Evolutionary conservation across 768 basidiomycete genomes (phyloP).

Genomic region (Trametes maxima): DNA sequence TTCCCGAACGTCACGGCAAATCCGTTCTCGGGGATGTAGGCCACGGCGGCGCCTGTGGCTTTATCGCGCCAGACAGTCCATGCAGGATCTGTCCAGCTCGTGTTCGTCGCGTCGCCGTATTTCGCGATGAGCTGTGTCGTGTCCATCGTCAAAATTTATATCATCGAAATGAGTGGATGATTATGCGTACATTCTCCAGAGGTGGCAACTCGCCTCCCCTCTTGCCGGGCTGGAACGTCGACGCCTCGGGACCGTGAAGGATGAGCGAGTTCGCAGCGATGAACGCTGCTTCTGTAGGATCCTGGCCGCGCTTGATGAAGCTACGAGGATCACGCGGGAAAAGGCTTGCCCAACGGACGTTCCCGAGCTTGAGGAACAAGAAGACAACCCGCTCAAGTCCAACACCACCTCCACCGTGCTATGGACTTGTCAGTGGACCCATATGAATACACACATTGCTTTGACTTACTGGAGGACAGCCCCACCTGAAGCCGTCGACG

Average conservation of each 20-base stretch:
- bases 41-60: constrained; percentile 59
- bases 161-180: not conserved
- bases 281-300: constrained; percentile 29
- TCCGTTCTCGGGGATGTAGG: constrained; percentile 54
- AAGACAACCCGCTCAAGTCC: constrained; percentile 94
- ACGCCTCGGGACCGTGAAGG: constrained; percentile 33
- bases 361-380: constrained; percentile 95
- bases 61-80: constrained; percentile 53
- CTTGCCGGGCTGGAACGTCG: constrained; percentile 30
- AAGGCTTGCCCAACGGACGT: constrained; percentile 87
- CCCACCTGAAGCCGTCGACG: constrained; percentile 91
- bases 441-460: not conserved
- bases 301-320: constrained; percentile 42
- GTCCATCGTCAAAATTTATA: not conserved
- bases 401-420: constrained; percentile 94
- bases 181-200: constrained; percentile 34
- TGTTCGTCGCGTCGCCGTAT: constrained; percentile 69
- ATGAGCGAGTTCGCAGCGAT: constrained; percentile 29
- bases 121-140: constrained; percentile 52
- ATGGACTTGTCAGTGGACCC: not conserved
- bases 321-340: constrained; percentile 98
- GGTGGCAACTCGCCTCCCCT: constrained; percentile 34
- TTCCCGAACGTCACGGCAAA: constrained; percentile 68
- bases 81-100: constrained; percentile 66
- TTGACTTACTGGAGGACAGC: constrained; percentile 68